These are phyloP conservation scores for Colletotrichum shisoi DNA, from an alignment of 2,329 filamentous ascomycete genomes.

Conservation along the genomic window DNA sequence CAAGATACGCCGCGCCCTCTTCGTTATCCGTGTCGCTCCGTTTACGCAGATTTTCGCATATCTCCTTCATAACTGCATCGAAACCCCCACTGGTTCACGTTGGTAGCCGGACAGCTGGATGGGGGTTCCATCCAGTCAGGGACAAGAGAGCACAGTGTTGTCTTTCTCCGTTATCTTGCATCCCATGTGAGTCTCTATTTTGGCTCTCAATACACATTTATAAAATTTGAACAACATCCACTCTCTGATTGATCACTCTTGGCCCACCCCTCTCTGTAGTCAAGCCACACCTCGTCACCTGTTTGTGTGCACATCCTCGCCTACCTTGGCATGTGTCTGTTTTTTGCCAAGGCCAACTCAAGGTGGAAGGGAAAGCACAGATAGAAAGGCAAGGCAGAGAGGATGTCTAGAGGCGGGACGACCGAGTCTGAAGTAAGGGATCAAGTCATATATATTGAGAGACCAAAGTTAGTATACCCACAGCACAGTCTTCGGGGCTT, in stretches of 20 bases:
- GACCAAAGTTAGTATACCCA: no score
- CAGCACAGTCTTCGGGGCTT: background rate
- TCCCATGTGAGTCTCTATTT: constrained; percentile 3
- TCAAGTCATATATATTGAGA: background rate
- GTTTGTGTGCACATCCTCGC: constrained; percentile 9
- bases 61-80: background rate
- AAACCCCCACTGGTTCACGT: constrained; percentile 31
- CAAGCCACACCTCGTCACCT: constrained; percentile 10
- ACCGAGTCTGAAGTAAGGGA: background rate
- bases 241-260: background rate
- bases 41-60: background rate
- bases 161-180: constrained; percentile 13
- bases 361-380: background rate
- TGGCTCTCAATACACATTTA: constrained; percentile 1
- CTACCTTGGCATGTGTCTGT: background rate
- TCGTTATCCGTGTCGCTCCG: background rate
- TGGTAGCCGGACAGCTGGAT: constrained; percentile 21
- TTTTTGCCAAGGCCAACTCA: background rate
- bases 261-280: background rate
- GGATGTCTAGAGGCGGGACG: background rate
- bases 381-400: background rate
- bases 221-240: constrained; percentile 14
- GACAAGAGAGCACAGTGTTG: background rate
- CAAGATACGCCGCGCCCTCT: background rate
- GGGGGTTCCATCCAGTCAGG: background rate